Percentiles rank a stretch among this genome's conserved stretches.
phyloP scores from a whole-genome alignment of 805 yeast genomes.

The Yarrowia porcina region DNA sequence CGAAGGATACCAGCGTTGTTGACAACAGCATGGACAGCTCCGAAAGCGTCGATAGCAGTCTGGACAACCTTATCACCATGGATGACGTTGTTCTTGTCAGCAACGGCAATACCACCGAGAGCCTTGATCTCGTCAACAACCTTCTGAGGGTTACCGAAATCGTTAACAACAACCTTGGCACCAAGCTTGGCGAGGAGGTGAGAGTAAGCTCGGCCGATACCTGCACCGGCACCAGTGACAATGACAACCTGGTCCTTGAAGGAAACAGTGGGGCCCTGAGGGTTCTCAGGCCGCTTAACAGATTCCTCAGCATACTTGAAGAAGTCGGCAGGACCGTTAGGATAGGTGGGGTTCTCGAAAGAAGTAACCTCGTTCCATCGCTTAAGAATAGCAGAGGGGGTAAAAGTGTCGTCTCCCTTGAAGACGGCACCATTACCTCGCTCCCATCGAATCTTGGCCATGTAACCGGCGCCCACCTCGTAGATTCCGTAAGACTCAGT shows the following conservation, averaged over 20 bases:
- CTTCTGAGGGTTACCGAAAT: constrained; percentile 66
- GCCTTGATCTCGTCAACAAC: constrained; percentile 72
- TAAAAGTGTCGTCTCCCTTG: constrained; percentile 70
- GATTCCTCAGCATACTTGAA: constrained; percentile 53
- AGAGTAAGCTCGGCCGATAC: constrained; percentile 91
- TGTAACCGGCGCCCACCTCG: constrained; percentile 94
- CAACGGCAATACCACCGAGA: constrained; percentile 77
- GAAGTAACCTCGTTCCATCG: constrained; percentile 61
- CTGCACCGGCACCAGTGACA: constrained; percentile 93
- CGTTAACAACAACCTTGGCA: constrained; percentile 92
- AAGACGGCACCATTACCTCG: constrained; percentile 82
- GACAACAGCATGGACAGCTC: constrained; percentile 77
- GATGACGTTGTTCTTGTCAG: constrained; percentile 79
- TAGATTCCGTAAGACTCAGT: constrained; percentile 70
- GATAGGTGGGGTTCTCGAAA: constrained; percentile 62
- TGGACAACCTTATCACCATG: constrained; percentile 73
- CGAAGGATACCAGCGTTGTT: constrained; percentile 95
- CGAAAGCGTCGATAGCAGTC: constrained; percentile 72
- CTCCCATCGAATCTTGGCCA: constrained; percentile 91
- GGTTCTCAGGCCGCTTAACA: constrained; percentile 52
- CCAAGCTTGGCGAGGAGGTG: constrained; percentile 81
- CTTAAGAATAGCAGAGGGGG: constrained; percentile 78
- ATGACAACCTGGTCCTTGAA: constrained; percentile 81
- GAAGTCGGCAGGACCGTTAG: constrained; percentile 71
- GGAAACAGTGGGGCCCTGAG: constrained; percentile 58